Conservation (phyloP, 108 stramenopile species). For the Nannochloropsis granulata region DNA sequence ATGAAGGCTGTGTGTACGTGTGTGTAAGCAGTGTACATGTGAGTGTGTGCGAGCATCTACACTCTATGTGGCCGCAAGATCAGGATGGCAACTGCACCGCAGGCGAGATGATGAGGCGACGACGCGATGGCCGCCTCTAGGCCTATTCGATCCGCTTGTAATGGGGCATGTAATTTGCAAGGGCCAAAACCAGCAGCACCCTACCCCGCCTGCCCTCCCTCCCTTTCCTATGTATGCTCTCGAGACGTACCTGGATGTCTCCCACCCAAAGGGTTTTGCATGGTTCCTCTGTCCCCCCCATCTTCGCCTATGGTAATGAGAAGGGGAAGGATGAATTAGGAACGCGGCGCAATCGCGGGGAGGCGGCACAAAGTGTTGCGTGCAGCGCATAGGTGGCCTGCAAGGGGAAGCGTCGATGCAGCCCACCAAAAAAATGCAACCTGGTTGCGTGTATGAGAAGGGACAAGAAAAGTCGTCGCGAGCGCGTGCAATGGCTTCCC, state of each 20-base stretch:
- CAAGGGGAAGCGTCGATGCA: no score
- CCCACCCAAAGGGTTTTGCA: slow-evolving; percentile 28
- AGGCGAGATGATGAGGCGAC: not conserved
- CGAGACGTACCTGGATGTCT: slow-evolving; percentile 16
- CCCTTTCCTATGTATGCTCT: not conserved
- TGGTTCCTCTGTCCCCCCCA: not conserved
- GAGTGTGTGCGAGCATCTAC: not conserved
- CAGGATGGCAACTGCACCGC: not conserved
- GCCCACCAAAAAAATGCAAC: no score
- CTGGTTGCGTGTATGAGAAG: no score
- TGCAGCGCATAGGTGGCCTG: no score
- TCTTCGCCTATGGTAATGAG: not conserved
- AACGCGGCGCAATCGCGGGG: not conserved
- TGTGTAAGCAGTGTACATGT: no score
- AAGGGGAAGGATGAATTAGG: not conserved
- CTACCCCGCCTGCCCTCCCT: not conserved
- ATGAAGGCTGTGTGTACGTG: slow-evolving; percentile 5
- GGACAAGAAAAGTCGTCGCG: no score
- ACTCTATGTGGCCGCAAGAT: not conserved
- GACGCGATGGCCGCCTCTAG: not conserved
- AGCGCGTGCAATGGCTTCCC: no score
- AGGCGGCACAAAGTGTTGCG: not conserved
- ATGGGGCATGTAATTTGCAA: not conserved
- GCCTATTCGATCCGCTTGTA: not conserved
- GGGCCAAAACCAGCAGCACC: no score